phyloP scores from a whole-genome alignment of 2,329 filamentous ascomycete species.

The Colletotrichum gigasporum region DNA sequence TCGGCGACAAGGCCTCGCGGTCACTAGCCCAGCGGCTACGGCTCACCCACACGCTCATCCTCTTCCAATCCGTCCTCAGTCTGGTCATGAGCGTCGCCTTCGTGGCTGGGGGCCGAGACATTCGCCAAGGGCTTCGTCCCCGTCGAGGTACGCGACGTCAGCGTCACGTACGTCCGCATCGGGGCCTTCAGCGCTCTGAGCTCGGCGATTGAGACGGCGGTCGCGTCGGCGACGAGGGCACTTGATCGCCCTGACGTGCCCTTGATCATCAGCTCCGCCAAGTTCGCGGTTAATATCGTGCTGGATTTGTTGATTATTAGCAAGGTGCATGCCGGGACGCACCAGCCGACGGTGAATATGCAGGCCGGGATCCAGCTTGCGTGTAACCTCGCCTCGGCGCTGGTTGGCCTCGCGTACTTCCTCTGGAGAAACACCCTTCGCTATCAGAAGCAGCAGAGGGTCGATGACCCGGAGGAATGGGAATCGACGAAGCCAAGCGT shows the following conservation, averaged over 20 bases:
- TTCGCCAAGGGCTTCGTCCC: constrained; percentile 74
- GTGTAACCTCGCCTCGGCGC: constrained; percentile 65
- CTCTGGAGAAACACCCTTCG: constrained; percentile 50
- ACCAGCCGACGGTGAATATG: constrained; percentile 67
- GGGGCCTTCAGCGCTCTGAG: constrained; percentile 70
- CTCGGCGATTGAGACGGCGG: constrained; percentile 70
- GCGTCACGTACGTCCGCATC: constrained; percentile 72
- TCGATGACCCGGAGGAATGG: neutral
- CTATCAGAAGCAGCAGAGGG: constrained; percentile 9
- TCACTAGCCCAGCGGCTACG: constrained; percentile 59
- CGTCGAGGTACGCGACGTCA: constrained; percentile 60
- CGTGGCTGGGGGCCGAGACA: constrained; percentile 56
- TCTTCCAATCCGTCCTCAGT: constrained; percentile 68
- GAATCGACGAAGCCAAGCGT: constrained; percentile 48
- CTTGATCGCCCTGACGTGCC: constrained; percentile 77
- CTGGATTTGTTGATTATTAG: constrained; percentile 75
- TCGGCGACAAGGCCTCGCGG: constrained; percentile 70
- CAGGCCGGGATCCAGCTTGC: constrained; percentile 72
- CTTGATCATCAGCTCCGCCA: constrained; percentile 69
- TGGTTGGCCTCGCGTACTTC: constrained; percentile 69
- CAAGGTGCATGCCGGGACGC: constrained; percentile 65
- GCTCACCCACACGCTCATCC: constrained; percentile 70
- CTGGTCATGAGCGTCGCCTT: constrained; percentile 69
- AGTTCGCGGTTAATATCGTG: constrained; percentile 73
- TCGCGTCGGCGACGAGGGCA: constrained; percentile 69